Conservation (phyloP, 768 basidiomycete species). For the Glaciozyma antarctica region DNA sequence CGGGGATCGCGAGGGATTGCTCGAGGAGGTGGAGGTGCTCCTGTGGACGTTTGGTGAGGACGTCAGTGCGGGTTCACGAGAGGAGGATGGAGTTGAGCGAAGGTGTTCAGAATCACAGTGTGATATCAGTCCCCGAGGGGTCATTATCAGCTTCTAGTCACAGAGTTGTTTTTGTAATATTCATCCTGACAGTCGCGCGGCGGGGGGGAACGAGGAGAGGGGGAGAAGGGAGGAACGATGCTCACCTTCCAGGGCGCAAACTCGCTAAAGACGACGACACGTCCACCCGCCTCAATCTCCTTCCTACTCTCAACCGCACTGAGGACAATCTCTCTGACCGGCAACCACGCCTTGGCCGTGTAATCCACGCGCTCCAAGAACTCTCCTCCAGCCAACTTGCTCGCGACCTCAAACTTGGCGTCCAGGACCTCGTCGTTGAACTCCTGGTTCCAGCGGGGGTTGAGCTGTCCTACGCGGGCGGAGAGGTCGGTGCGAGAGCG, state of each 20-base stretch:
- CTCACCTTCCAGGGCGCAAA: conserved; percentile 81
- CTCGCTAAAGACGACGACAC: conserved; percentile 66
- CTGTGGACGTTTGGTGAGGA: conserved; percentile 38
- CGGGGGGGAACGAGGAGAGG: conserved; percentile 9
- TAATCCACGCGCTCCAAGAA: conserved; percentile 70
- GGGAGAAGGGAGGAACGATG: conserved; percentile 5
- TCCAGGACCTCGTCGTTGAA: conserved; percentile 58
- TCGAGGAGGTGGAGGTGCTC: conserved; percentile 90
- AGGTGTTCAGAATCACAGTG: not conserved
- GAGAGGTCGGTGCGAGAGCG: conserved; percentile 71
- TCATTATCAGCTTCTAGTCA: conserved; percentile 4
- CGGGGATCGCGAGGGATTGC: conserved; percentile 46
- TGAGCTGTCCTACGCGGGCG: conserved; percentile 69
- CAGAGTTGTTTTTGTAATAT: not conserved
- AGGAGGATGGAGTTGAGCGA: no score
- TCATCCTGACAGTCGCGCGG: not conserved
- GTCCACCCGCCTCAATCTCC: conserved; percentile 58
- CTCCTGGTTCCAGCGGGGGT: conserved; percentile 85
- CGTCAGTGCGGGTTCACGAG: conserved; percentile 2
- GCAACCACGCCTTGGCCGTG: conserved; percentile 82
- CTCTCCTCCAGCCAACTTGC: conserved; percentile 70
- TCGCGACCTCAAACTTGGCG: conserved; percentile 74
- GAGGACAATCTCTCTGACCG: conserved; percentile 70
- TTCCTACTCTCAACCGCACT: conserved; percentile 51
- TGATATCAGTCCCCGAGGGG: conserved; percentile 1